Evolutionary conservation across 495 filamentous ascomycete species (phyloP), one percentile per base, ranked within the genome.

Genomic region (Trichoderma virens): DNA sequence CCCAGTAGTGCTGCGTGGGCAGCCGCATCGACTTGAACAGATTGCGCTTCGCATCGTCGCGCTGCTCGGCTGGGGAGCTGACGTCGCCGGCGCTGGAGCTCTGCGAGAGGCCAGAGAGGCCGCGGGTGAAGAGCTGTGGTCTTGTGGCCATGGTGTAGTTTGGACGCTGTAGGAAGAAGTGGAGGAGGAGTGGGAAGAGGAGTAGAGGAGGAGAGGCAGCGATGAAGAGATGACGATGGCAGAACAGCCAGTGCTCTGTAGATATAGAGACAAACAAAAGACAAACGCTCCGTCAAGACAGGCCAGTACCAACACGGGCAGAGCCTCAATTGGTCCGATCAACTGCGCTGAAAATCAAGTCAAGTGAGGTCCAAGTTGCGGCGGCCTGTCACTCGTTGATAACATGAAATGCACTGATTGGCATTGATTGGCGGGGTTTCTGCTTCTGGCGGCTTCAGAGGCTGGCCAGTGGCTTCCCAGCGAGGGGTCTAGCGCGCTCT

Each of bases 1-100:
- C 80, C 82, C 82, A 84, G 73, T 84, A 83, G 72, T 85, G 82
- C 72, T 85, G 82, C 7, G 82, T 85, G 28, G 82, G 82, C 66
- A 85, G 77, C 43, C 82, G 79, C 82, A 85, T 85, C 3, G 82
- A 73, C 72, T 83, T 83, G 68, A 84, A 74, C 68, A 85, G 76
- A 71, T 84, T 84, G 72, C 80, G 80, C 76, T 83, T 84, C 38
- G 81, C 81, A 74, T 85, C 81, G 72, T 82, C 82, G 63, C 82
- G 77, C 67, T 83, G 81, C 69, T 83, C 81, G 60, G 82, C 80
- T 30, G 82, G 79, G 38, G 81, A 80, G 68, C 72, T 77, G 32
- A 78, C 75, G 28, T 77, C 82, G 73, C 79, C 80, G 67, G 76
- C 66, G 62, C 79, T 79, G 65, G 74, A 73, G 69, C 74, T 78